phyloP scores from a whole-genome alignment of 768 basidiomycete species.

The Panus rudis region DNA sequence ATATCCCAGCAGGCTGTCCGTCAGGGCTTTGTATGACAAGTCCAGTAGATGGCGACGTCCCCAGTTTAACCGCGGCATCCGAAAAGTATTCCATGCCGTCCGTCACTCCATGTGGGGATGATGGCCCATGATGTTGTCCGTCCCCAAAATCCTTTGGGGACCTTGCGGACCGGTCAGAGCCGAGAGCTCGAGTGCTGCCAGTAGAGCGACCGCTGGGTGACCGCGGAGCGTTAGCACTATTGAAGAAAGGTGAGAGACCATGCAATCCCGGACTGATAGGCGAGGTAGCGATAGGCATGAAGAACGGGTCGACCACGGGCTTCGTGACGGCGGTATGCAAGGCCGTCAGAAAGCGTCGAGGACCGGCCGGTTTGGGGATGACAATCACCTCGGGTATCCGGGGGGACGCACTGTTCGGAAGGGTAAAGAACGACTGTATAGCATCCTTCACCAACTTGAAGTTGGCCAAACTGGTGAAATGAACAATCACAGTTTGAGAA shows the following conservation, averaged over 20 bases:
- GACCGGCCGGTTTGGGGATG: conserved; percentile 95
- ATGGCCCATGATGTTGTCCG: conserved; percentile 37
- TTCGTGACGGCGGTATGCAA: conserved; percentile 85
- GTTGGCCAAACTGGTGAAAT: conserved; percentile 87
- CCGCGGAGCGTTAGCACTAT: conserved; percentile 26
- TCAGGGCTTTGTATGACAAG: conserved; percentile 89
- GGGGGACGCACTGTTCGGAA: conserved; percentile 35
- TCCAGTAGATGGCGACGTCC: conserved; percentile 74
- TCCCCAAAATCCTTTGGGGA: conserved; percentile 40
- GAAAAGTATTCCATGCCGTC: conserved; percentile 77
- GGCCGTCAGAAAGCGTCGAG: conserved; percentile 86
- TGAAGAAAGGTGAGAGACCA: conserved; percentile 38
- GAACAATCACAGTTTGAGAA: conserved; percentile 54
- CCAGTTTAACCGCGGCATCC: conserved; percentile 58
- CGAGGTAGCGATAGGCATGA: conserved; percentile 90
- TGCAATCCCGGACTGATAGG: conserved; percentile 71
- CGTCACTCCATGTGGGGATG: conserved; percentile 64
- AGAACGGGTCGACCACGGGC: conserved; percentile 85
- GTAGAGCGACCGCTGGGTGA: conserved; percentile 42
- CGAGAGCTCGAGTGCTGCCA: conserved; percentile 41
- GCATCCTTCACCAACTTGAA: conserved; percentile 86
- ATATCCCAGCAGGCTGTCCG: conserved; percentile 91
- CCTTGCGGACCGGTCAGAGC: conserved; percentile 55
- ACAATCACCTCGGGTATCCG: conserved; percentile 88
- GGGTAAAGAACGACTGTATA: conserved; percentile 58